Percentiles rank a stretch among this genome's conserved stretches.
These are phyloP conservation scores for Sclerotinia minor DNA, from an alignment of 2,329 filamentous ascomycete genomes.

Conservation along the genomic window DNA sequence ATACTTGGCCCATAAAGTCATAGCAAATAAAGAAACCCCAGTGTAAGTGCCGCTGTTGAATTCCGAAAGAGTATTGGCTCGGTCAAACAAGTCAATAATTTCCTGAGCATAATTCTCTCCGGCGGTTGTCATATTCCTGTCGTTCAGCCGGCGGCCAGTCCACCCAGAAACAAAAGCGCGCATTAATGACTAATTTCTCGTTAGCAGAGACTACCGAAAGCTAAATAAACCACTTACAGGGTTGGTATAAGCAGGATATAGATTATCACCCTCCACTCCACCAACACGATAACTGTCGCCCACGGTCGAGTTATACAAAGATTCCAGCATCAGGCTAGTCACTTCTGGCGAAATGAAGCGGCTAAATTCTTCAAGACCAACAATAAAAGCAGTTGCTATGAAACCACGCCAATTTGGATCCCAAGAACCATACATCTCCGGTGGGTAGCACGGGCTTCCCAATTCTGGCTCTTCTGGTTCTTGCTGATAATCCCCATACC, in stretches of 20 bases:
- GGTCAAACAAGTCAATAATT: constrained; percentile 57
- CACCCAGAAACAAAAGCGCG: constrained; percentile 61
- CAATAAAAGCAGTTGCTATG: constrained; percentile 58
- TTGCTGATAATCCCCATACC: constrained; percentile 52
- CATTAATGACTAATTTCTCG: constrained; percentile 54
- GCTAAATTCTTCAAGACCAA: constrained; percentile 58
- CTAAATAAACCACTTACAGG: constrained; percentile 39
- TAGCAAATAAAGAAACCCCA: constrained; percentile 59
- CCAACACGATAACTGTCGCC: constrained; percentile 56
- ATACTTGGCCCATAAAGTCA: constrained; percentile 62
- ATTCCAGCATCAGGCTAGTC: constrained; percentile 49
- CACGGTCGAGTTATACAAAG: constrained; percentile 55
- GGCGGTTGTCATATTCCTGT: constrained; percentile 58
- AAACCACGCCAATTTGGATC: constrained; percentile 67
- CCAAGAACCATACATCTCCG: constrained; percentile 56
- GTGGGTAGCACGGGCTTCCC: constrained; percentile 51
- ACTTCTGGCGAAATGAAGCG: constrained; percentile 42
- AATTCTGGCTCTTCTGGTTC: constrained; percentile 59
- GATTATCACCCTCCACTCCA: constrained; percentile 59
- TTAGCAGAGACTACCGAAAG: neutral
- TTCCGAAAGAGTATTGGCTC: constrained; percentile 56
- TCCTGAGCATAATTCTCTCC: constrained; percentile 58
- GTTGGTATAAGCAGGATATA: constrained; percentile 64
- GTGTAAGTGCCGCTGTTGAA: constrained; percentile 61
- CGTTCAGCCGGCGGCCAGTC: constrained; percentile 54